These are phyloP conservation scores for Pugionium dolabratum DNA, from an alignment of 345 rosid genomes.

Conservation along the genomic window DNA sequence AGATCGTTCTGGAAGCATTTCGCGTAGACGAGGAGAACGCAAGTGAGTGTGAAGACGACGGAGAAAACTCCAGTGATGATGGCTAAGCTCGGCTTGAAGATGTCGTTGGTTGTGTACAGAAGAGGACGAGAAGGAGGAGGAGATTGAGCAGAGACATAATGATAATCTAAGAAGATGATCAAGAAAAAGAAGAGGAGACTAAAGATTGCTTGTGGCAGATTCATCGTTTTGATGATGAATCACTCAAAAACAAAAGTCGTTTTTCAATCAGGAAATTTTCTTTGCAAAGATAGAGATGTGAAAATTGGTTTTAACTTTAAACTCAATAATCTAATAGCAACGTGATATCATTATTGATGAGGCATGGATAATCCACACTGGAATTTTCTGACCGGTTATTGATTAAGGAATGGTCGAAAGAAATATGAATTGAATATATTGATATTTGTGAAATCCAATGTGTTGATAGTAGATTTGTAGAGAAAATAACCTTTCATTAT, in stretches of 20 bases:
- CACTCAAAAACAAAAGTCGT: too few species aligned
- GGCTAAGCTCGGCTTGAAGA: slow-evolving; percentile 73
- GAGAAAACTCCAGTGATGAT: slow-evolving; percentile 68
- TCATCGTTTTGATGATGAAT: slow-evolving; percentile 13
- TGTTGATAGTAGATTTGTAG: slow-evolving; percentile 8
- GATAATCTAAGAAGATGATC: slow-evolving; percentile 14
- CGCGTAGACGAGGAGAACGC: slow-evolving; percentile 63
- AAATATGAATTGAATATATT: slow-evolving; percentile 1
- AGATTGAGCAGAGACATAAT: slow-evolving; percentile 29
- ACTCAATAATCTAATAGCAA: too few species aligned
- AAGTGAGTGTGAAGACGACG: slow-evolving; percentile 61
- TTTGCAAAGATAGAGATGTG: too few species aligned
- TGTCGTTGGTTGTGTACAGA: slow-evolving; percentile 30
- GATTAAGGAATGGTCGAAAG: slow-evolving; percentile 6
- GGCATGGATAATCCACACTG: too few species aligned
- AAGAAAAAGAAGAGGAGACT: slow-evolving; percentile 23
- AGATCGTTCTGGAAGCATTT: slow-evolving; percentile 58
- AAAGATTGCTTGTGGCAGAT: slow-evolving; percentile 18
- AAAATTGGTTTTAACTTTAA: too few species aligned
- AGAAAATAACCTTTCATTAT: neutral
- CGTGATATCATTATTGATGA: too few species aligned
- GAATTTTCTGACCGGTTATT: slow-evolving; percentile 1
- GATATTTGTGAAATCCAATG: neutral
- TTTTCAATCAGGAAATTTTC: too few species aligned
- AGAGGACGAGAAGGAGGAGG: slow-evolving; percentile 18